These are phyloP conservation scores for Xerocomellus dryophilus DNA, from an alignment of 768 basidiomycete species.

Conservation along the genomic window DNA sequence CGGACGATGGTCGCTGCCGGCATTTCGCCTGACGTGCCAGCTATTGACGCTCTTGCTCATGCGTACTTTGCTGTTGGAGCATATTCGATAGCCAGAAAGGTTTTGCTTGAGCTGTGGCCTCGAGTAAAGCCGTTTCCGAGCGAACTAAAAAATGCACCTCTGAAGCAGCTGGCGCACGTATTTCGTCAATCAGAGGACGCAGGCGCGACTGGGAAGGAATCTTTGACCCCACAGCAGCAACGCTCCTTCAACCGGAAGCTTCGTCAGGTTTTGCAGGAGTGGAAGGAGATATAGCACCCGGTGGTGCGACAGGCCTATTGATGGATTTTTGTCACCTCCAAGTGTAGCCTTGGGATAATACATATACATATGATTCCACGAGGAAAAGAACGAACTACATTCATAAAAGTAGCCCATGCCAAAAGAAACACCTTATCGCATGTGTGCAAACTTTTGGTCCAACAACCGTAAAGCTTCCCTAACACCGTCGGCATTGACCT, in stretches of 20 bases:
- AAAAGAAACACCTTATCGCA: slow-evolving; percentile 20
- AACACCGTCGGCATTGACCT: slow-evolving; percentile 72
- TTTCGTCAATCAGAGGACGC: slow-evolving; percentile 39
- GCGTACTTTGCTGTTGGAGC: slow-evolving; percentile 62
- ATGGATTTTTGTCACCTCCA: background rate
- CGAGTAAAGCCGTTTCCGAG: slow-evolving; percentile 60
- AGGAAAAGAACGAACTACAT: background rate
- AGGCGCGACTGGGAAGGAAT: slow-evolving; percentile 13
- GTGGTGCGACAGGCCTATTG: background rate
- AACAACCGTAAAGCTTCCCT: slow-evolving; percentile 72
- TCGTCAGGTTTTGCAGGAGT: slow-evolving; percentile 25
- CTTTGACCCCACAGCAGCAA: slow-evolving; percentile 33
- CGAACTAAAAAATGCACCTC: slow-evolving; percentile 40
- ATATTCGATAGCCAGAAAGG: slow-evolving; percentile 45
- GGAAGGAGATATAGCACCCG: slow-evolving; percentile 15
- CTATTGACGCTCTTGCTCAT: slow-evolving; percentile 67
- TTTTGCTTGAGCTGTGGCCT: slow-evolving; percentile 64
- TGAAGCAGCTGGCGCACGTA: slow-evolving; percentile 43
- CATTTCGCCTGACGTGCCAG: slow-evolving; percentile 65
- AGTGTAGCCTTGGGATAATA: slow-evolving; percentile 6
- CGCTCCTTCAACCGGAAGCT: slow-evolving; percentile 41
- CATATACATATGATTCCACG: background rate
- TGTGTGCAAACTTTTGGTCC: slow-evolving; percentile 56
- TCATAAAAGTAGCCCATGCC: background rate
- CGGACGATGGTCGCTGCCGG: slow-evolving; percentile 59